These are phyloP conservation scores for Lipomyces chichibuensis DNA, from an alignment of 805 yeast genomes.

Conservation along the genomic window DNA sequence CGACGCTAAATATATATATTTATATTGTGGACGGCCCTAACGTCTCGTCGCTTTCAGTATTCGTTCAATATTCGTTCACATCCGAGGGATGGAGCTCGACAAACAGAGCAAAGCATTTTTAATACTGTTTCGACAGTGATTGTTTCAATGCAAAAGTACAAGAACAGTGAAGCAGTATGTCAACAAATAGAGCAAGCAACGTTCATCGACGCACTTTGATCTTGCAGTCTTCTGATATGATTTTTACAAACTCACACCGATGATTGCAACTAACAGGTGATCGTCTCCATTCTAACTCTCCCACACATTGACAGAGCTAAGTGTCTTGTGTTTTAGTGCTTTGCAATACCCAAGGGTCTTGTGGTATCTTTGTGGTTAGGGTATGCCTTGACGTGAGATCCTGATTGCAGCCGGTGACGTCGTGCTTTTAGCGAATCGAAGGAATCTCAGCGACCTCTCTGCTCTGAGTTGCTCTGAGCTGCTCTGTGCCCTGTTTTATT, in stretches of 20 bases:
- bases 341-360: too few species aligned
- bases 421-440: neutral
- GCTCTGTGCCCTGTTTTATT: too few species aligned
- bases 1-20: neutral
- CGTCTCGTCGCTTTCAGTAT: neutral
- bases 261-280: neutral
- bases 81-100: neutral
- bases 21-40: neutral
- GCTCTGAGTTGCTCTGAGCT: too few species aligned
- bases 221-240: too few species aligned
- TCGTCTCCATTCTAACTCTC: neutral
- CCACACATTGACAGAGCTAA: too few species aligned
- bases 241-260: neutral
- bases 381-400: too few species aligned
- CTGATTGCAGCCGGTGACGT: too few species aligned
- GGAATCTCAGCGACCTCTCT: neutral
- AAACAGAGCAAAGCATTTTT: neutral
- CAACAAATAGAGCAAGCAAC: too few species aligned
- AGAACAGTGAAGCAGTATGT: neutral
- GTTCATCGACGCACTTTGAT: too few species aligned
- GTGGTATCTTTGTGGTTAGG: neutral
- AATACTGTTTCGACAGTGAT: too few species aligned
- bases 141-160: neutral
- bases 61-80: neutral
- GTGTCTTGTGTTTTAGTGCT: too few species aligned